A percentile compares a stretch with the other conserved stretches of the same genome.
These are phyloP conservation scores for Nepenthes gracilis DNA, from an alignment of 148 eudicot genomes.

Conservation along the genomic window DNA sequence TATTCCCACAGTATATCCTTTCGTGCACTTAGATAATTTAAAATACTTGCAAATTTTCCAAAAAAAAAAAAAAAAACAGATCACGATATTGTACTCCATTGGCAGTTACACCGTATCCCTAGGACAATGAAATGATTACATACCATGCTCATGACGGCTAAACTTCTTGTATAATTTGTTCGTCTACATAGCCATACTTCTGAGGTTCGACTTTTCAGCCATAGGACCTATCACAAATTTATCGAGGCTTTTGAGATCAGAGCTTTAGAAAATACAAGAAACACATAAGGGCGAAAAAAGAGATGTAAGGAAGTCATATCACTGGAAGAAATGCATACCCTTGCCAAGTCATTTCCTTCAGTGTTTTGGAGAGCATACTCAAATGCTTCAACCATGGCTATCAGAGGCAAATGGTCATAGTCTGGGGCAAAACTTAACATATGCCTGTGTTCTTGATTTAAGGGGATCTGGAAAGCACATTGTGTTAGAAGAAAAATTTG, in stretches of 20 bases:
- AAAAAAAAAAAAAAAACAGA: too few species aligned
- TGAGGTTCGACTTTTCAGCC: slow-evolving; percentile 98
- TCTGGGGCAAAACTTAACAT: slow-evolving; percentile 95
- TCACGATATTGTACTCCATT: too few species aligned
- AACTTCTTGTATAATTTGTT: slow-evolving; percentile 96
- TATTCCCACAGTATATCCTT: too few species aligned
- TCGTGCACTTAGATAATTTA: too few species aligned
- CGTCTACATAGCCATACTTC: slow-evolving; percentile 95
- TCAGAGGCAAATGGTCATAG: slow-evolving; percentile 89
- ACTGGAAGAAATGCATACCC: slow-evolving; percentile 35
- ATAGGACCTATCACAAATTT: slow-evolving; percentile 53
- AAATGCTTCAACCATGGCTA: slow-evolving; percentile 92
- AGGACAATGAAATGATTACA: not conserved
- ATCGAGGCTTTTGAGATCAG: not conserved
- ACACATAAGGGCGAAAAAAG: not conserved
- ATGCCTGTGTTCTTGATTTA: slow-evolving; percentile 85
- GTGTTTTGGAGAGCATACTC: slow-evolving; percentile 87
- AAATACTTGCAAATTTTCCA: too few species aligned
- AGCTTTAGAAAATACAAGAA: not conserved
- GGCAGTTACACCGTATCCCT: too few species aligned
- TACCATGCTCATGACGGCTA: slow-evolving; percentile 99
- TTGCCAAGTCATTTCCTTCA: slow-evolving; percentile 83
- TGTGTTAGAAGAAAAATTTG: slow-evolving; percentile 7
- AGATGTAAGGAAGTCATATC: not conserved
- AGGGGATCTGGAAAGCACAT: slow-evolving; percentile 51